Conservation (phyloP, 2,329 filamentous ascomycete genomes). For the Pezicula radicicola region DNA sequence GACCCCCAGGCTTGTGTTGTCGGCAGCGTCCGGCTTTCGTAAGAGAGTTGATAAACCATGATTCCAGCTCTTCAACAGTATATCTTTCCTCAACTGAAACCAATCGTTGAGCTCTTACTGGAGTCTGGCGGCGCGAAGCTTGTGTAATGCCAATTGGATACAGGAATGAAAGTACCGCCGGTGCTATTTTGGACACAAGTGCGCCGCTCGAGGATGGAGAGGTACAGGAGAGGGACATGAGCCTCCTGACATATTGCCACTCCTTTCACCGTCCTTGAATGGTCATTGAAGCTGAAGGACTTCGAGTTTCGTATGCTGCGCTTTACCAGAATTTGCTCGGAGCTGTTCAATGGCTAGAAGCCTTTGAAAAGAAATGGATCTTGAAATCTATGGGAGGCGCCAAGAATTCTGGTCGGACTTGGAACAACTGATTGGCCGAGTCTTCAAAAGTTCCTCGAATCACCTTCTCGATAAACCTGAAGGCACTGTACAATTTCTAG, state of each 20-base stretch:
- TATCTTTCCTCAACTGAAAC: slow-evolving; percentile 7
- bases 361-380: neutral
- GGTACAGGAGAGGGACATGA: slow-evolving; percentile 61
- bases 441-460: no score
- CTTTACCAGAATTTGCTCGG: neutral
- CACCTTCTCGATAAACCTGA: no score
- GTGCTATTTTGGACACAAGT: slow-evolving; percentile 41
- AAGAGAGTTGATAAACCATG: slow-evolving; percentile 30
- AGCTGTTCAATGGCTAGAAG: neutral
- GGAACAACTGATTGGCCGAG: no score
- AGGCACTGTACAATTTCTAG: no score
- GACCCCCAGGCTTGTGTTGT: slow-evolving; percentile 18
- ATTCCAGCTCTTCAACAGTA: slow-evolving; percentile 19
- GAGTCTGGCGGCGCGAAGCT: slow-evolving; percentile 4
- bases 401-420: no score
- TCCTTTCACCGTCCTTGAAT: slow-evolving; percentile 17
- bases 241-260: slow-evolving; percentile 56
- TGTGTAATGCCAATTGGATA: slow-evolving; percentile 19
- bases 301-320: neutral
- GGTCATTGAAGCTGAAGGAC: slow-evolving; percentile 17
- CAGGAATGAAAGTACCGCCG: slow-evolving; percentile 28
- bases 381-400: no score
- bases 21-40: slow-evolving; percentile 24
- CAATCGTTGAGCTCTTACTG: neutral
- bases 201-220: slow-evolving; percentile 44